Conservation (phyloP, 1,139 yeast species). For the Candida sanyaensis region DNA sequence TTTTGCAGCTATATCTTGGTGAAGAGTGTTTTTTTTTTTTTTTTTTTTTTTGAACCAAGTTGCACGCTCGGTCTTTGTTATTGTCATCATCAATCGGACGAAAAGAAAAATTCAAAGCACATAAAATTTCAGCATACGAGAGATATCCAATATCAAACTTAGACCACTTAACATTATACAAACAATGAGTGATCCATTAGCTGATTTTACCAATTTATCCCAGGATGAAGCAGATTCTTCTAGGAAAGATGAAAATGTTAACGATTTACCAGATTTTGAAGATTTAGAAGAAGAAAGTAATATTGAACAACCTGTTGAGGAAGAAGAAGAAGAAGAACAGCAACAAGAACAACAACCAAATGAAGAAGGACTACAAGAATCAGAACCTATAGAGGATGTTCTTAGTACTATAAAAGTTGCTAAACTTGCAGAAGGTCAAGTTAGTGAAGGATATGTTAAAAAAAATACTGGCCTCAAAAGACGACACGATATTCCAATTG, state of each 20-base stretch:
- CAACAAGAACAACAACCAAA: conserved; percentile 11
- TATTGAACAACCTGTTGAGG: background rate
- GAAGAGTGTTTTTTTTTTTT: background rate
- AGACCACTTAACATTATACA: no score
- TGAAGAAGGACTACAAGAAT: conserved; percentile 3
- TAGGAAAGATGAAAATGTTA: background rate
- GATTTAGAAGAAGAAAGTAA: conserved; percentile 4
- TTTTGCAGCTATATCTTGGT: conserved; percentile 1
- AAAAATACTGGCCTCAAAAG: background rate
- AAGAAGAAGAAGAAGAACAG: conserved; percentile 8
- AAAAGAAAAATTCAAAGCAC: background rate
- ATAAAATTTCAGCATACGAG: no score
- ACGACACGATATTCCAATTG: background rate
- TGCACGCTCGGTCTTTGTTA: background rate
- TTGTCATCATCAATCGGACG: background rate
- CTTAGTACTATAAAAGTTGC: background rate
- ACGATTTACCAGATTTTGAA: conserved; percentile 1
- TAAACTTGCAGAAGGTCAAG: background rate
- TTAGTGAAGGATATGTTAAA: background rate
- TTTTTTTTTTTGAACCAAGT: background rate
- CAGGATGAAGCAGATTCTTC: conserved; percentile 13
- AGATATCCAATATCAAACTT: no score
- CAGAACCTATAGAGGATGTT: conserved; percentile 5
- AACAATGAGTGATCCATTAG: conserved; percentile 16
- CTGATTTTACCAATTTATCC: conserved; percentile 15